Evolutionary conservation across 2,329 filamentous ascomycete species (phyloP).

Genomic region (Cercospora janseana): DNA sequence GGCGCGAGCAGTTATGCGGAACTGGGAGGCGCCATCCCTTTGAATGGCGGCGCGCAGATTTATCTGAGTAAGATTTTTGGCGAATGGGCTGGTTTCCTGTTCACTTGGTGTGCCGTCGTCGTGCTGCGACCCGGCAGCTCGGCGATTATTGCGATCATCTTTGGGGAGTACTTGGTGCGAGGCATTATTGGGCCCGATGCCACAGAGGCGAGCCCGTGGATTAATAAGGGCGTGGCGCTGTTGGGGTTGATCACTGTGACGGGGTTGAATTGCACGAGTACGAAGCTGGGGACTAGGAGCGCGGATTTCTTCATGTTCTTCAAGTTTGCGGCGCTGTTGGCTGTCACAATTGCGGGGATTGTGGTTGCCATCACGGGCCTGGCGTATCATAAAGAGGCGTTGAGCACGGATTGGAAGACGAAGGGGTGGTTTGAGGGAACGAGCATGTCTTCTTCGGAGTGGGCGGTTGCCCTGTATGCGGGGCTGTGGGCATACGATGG

Average conservation of each 20-base stretch:
- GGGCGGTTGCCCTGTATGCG: slow-evolving; percentile 92
- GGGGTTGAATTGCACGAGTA: slow-evolving; percentile 85
- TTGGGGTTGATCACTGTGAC: slow-evolving; percentile 74
- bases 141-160: slow-evolving; percentile 95
- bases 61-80: slow-evolving; percentile 97
- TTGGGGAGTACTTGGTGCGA: slow-evolving; percentile 93
- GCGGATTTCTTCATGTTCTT: slow-evolving; percentile 95
- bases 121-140: slow-evolving; percentile 91
- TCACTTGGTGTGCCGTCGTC: slow-evolving; percentile 92
- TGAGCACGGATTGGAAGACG: slow-evolving; percentile 70
- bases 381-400: slow-evolving; percentile 68
- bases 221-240: slow-evolving; percentile 84
- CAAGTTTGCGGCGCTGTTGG: slow-evolving; percentile 87
- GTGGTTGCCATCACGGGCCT: slow-evolving; percentile 85
- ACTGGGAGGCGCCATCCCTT: slow-evolving; percentile 87
- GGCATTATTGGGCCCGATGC: slow-evolving; percentile 85
- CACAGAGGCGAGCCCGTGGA: slow-evolving; percentile 76
- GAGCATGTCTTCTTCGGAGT: slow-evolving; percentile 73
- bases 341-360: slow-evolving; percentile 81
- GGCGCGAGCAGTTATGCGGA: slow-evolving; percentile 94
- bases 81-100: slow-evolving; percentile 87
- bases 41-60: slow-evolving; percentile 91
- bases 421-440: slow-evolving; percentile 83
- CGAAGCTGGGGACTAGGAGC: slow-evolving; percentile 78
- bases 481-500: slow-evolving; percentile 98